A percentile compares a stretch with the other conserved stretches of the same genome.
Conservation (phyloP, 2,329 filamentous ascomycete genomes). For the Exophiala viscosa region DNA sequence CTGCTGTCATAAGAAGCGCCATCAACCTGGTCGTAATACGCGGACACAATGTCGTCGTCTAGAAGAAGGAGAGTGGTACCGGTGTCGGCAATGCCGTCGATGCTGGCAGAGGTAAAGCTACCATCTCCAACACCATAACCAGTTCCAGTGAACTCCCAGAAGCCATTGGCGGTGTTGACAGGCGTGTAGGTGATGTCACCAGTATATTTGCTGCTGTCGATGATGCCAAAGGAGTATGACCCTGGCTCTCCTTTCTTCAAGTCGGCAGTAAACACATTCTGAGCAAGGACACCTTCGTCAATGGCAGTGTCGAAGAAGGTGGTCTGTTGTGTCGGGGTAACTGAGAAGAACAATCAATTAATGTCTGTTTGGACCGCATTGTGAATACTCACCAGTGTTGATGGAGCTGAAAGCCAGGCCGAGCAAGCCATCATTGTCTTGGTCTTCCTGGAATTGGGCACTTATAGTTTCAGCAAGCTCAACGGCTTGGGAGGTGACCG, state of each 20-base stretch:
- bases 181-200: constrained; percentile 55
- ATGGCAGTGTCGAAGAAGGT: constrained; percentile 62
- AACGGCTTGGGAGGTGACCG: constrained; percentile 59
- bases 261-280: constrained; percentile 52
- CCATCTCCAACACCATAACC: constrained; percentile 54
- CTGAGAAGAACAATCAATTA: constrained; percentile 23
- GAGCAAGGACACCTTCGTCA: constrained; percentile 41
- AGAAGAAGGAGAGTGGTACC: constrained; percentile 65
- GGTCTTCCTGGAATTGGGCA: constrained; percentile 48
- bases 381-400: constrained; percentile 47
- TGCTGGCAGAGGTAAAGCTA: constrained; percentile 37
- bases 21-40: constrained; percentile 58
- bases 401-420: constrained; percentile 58
- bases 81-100: constrained; percentile 64
- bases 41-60: constrained; percentile 50
- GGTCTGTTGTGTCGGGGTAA: constrained; percentile 47
- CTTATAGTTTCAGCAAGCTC: constrained; percentile 62
- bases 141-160: constrained; percentile 59
- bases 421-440: constrained; percentile 56
- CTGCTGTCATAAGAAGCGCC: constrained; percentile 39
- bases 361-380: background rate
- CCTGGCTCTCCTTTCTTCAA: constrained; percentile 53
- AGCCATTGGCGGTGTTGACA: constrained; percentile 56
- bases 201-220: constrained; percentile 57
- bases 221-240: constrained; percentile 57